Evolutionary conservation across 805 yeast species (phyloP).

Genomic region (Jamesozyma lodderae): DNA sequence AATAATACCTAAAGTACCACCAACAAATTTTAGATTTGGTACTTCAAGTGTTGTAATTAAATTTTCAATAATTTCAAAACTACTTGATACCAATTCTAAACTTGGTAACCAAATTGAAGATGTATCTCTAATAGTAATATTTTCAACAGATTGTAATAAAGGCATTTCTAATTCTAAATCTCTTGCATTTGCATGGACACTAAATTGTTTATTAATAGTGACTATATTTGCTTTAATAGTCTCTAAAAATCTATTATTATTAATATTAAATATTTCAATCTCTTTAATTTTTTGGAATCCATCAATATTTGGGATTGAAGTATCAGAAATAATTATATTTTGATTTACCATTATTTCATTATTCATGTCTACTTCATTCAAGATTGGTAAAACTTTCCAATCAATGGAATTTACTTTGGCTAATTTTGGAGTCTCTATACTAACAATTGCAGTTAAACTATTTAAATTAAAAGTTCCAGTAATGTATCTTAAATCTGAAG

Average conservation of each 20-base stretch:
- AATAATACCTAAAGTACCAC: constrained; percentile 61
- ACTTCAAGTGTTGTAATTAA: constrained; percentile 41
- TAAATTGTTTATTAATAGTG: constrained; percentile 46
- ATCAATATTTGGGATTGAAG: constrained; percentile 58
- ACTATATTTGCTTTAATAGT: constrained; percentile 44
- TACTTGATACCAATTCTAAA: constrained; percentile 45
- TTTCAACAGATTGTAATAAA: constrained; percentile 43
- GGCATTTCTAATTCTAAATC: constrained; percentile 47
- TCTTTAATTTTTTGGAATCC: constrained; percentile 47
- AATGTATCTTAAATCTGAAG: constrained; percentile 40
- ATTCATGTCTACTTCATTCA: constrained; percentile 47
- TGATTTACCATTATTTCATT: constrained; percentile 42
- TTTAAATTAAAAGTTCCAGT: constrained; percentile 42
- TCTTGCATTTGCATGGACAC: constrained; percentile 60
- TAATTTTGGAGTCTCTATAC: constrained; percentile 48
- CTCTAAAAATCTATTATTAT: constrained; percentile 67
- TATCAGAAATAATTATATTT: constrained; percentile 56
- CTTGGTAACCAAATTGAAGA: constrained; percentile 38
- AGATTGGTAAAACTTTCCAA: constrained; percentile 68
- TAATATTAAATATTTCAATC: constrained; percentile 51
- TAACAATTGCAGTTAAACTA: constrained; percentile 55
- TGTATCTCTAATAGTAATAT: constrained; percentile 59
- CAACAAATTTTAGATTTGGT: constrained; percentile 49
- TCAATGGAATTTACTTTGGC: constrained; percentile 42
- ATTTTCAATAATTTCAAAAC: constrained; percentile 60